Base-by-base conservation (phyloP, 768 basidiomycete genomes). In the Boletus rubroflammeus region DNA sequence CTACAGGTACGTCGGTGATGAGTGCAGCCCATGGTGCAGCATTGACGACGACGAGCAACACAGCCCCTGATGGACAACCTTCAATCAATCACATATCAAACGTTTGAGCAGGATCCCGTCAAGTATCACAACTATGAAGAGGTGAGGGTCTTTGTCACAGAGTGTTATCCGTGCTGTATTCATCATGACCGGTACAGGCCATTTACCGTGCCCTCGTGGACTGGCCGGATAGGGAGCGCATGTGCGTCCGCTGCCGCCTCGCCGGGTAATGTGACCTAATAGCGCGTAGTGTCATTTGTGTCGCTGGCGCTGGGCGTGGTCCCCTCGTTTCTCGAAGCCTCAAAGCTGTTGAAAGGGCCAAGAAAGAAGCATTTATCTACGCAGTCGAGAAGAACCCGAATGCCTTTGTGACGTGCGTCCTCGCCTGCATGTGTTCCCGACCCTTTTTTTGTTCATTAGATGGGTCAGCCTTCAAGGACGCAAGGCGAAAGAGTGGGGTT, bases 51-150 rank as follows among this genome's bases (percentile, higher is more conserved):
- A 51, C 50, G 49, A 23, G 23, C 19, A 19, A 51, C 56, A 51
- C 61, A 95, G 90, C 97, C 97, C 23, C 72, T 99, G 63, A 96
- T 96, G 94, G 96, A 99, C 65, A 95, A 99, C 72, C 73, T 99
- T 51, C 92, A 91, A 66, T 95, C 93, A 62, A 82, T 88, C 59
- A 98, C 94, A 11, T 99, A 99, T 71, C 93, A 98, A 67, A 93
- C 92, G 3, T 99, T 99, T 65, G 97, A 99, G 66, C 84, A 93
- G 68, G 97, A 98, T 74, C 96, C 97, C 3, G 86, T 98, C 56
- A 99, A 99, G 71, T 99, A 99, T 68, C 72, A 80, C 52, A 86
- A 92, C 63, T 99, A 99, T 68, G 97, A 99, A 75, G 90, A 96
- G 79, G 91, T 87, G 45, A 72, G 46, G 48, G 39, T 47, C 25